phyloP scores from a whole-genome alignment of 2,329 filamentous ascomycete genomes.

The Fusarium praegraminearum region DNA sequence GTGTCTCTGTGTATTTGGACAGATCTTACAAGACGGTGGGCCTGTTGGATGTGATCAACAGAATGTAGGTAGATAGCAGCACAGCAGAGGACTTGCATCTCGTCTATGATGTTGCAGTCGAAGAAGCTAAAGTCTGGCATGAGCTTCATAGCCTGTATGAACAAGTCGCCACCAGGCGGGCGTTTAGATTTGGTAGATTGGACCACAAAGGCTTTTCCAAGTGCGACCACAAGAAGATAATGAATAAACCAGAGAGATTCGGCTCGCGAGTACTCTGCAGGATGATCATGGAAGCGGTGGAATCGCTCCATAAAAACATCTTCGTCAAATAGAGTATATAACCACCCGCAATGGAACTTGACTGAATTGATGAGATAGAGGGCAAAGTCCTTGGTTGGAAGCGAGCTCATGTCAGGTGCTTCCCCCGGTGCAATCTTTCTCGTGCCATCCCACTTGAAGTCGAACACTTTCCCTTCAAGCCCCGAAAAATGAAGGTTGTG shows the following conservation, averaged over 20 bases:
- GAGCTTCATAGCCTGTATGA: slow-evolving; percentile 37
- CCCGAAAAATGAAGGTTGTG: slow-evolving; percentile 30
- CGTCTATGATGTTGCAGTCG: slow-evolving; percentile 28
- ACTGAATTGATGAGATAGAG: slow-evolving; percentile 40
- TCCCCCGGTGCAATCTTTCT: slow-evolving; percentile 8
- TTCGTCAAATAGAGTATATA: slow-evolving; percentile 38
- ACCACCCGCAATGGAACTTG: slow-evolving; percentile 38
- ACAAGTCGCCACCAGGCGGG: slow-evolving; percentile 34
- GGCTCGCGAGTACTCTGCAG: slow-evolving; percentile 1
- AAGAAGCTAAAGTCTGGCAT: slow-evolving; percentile 41
- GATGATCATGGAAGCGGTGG: slow-evolving; percentile 21
- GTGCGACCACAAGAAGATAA: slow-evolving; percentile 37
- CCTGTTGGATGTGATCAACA: slow-evolving; percentile 23
- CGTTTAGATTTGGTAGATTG: slow-evolving; percentile 32
- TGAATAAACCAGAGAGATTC: slow-evolving; percentile 39
- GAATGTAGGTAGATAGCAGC: slow-evolving; percentile 35
- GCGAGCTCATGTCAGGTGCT: slow-evolving; percentile 1
- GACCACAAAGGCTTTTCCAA: slow-evolving; percentile 40
- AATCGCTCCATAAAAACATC: slow-evolving; percentile 37
- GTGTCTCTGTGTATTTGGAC: fast-evolving
- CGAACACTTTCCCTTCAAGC: slow-evolving; percentile 34
- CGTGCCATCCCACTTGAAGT: slow-evolving; percentile 30
- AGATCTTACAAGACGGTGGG: slow-evolving; percentile 21
- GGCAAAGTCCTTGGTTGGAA: slow-evolving; percentile 38
- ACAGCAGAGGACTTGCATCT: slow-evolving; percentile 38